Evolutionary conservation across 1,139 yeast genomes (phyloP).

Genomic region (Scheffersomyces stambukii): DNA sequence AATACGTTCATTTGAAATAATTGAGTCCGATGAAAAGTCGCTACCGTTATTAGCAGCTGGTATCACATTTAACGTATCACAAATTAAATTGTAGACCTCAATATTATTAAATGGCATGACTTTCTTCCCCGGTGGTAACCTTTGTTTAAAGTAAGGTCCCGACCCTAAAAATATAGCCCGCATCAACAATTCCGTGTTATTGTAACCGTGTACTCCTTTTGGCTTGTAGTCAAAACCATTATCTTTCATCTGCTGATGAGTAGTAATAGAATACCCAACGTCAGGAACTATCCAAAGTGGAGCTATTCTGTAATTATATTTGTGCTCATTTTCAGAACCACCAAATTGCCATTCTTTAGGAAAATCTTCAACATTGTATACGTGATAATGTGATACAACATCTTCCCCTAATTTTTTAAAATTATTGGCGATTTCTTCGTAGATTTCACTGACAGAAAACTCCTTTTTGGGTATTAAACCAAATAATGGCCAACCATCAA

Average conservation of each 20-base stretch:
- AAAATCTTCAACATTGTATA: slow-evolving; percentile 54
- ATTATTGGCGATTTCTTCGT: slow-evolving; percentile 17
- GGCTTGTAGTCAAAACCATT: slow-evolving; percentile 52
- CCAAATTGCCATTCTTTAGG: slow-evolving; percentile 70
- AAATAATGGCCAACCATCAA: slow-evolving; percentile 88
- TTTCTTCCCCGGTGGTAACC: slow-evolving; percentile 24
- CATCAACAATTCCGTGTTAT: slow-evolving; percentile 74
- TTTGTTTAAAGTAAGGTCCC: slow-evolving; percentile 67
- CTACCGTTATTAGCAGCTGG: slow-evolving; percentile 66
- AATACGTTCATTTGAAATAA: slow-evolving; percentile 20
- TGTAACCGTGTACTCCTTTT: slow-evolving; percentile 81
- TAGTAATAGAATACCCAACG: slow-evolving; percentile 76
- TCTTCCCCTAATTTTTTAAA: slow-evolving; percentile 17
- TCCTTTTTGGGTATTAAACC: slow-evolving; percentile 61
- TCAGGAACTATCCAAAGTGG: slow-evolving; percentile 84
- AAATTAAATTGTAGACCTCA: slow-evolving; percentile 70
- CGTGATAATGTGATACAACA: slow-evolving; percentile 24
- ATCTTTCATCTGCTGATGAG: slow-evolving; percentile 52
- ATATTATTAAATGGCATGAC: slow-evolving; percentile 66
- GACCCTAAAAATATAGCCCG: slow-evolving; percentile 73
- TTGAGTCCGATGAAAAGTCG: slow-evolving; percentile 16
- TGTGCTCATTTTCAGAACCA: slow-evolving; percentile 34
- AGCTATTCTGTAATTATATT: slow-evolving; percentile 61
- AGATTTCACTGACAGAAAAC: slow-evolving; percentile 17
- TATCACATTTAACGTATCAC: slow-evolving; percentile 57